phyloP scores from a whole-genome alignment of 2,329 filamentous ascomycete species.

The Exophiala spinifera region DNA sequence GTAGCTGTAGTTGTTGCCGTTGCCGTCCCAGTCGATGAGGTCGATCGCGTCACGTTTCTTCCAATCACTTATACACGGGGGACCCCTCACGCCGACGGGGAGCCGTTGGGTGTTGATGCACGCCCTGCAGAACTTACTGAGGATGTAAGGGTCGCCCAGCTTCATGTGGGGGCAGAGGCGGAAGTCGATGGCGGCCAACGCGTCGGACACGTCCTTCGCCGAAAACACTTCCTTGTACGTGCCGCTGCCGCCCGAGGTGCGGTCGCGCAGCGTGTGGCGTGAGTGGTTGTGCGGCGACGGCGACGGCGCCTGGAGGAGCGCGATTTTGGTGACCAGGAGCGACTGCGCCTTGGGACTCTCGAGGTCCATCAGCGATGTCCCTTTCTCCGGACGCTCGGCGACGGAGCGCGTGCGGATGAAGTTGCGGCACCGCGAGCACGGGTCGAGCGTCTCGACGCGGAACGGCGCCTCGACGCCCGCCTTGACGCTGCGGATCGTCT shows the following conservation, averaged over 20 bases:
- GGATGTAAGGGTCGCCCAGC: slow-evolving; percentile 28
- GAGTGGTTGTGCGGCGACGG: slow-evolving; percentile 22
- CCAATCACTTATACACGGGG: slow-evolving; percentile 28
- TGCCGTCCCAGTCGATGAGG: too few species aligned
- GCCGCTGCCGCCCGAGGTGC: slow-evolving; percentile 12
- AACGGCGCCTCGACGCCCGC: slow-evolving; percentile 28
- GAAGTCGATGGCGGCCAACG: slow-evolving; percentile 27
- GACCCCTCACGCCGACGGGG: slow-evolving; percentile 27
- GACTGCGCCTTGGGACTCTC: slow-evolving; percentile 26
- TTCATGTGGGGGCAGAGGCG: slow-evolving; percentile 28
- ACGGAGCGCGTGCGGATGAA: slow-evolving; percentile 27
- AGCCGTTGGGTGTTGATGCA: slow-evolving; percentile 30
- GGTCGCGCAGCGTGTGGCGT: too few species aligned
- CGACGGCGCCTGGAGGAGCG: slow-evolving; percentile 26
- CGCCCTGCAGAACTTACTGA: slow-evolving; percentile 30
- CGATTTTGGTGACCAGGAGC: slow-evolving; percentile 29
- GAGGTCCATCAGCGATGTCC: slow-evolving; percentile 23
- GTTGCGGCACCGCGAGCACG: slow-evolving; percentile 29
- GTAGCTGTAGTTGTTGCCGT: too few species aligned
- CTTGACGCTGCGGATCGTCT: slow-evolving; percentile 26
- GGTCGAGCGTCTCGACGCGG: slow-evolving; percentile 24
- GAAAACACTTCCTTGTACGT: slow-evolving; percentile 30
- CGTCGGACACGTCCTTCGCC: slow-evolving; percentile 26
- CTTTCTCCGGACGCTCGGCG: slow-evolving; percentile 29
- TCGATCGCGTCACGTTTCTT: slow-evolving; percentile 2